Evolutionary conservation across 306 rosid species (phyloP).

Genomic region (Prunus padus): DNA sequence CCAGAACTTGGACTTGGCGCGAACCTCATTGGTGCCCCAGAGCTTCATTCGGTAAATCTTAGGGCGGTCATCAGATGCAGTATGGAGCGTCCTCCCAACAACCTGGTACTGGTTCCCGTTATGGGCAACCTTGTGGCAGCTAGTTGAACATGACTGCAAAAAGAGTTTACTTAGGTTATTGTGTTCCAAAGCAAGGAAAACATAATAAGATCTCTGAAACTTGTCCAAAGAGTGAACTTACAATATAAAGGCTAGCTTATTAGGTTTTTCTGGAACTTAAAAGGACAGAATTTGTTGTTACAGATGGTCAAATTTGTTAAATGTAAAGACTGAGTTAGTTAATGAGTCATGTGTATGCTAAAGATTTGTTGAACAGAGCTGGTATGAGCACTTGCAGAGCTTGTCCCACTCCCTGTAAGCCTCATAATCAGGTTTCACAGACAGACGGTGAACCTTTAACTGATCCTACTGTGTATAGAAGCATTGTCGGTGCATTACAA

Average conservation of each 20-base stretch:
- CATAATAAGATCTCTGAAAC: neutral
- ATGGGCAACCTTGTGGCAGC: constrained; percentile 93
- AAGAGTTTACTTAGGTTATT: constrained; percentile 12
- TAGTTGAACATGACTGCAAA: constrained; percentile 79
- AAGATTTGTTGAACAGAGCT: neutral
- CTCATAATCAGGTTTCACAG: neutral
- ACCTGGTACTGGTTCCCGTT: constrained; percentile 80
- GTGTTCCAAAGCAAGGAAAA: neutral
- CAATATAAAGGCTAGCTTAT: neutral
- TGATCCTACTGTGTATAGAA: neutral
- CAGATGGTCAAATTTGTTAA: neutral
- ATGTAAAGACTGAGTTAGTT: too few species aligned
- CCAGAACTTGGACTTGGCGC: too few species aligned
- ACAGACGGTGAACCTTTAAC: neutral
- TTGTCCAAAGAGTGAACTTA: neutral
- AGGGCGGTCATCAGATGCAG: too few species aligned
- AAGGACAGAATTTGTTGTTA: neutral
- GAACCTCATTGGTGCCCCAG: too few species aligned
- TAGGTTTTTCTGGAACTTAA: neutral
- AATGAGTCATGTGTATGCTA: too few species aligned
- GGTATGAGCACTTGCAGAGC: neutral
- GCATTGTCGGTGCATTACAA: neutral
- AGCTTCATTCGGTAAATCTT: too few species aligned
- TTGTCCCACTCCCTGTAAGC: neutral
- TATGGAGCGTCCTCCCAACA: too few species aligned